A percentile compares a stretch with the other conserved stretches of the same genome.
Conservation (phyloP, 768 basidiomycete genomes). For the Boletus rubroflammeus region DNA sequence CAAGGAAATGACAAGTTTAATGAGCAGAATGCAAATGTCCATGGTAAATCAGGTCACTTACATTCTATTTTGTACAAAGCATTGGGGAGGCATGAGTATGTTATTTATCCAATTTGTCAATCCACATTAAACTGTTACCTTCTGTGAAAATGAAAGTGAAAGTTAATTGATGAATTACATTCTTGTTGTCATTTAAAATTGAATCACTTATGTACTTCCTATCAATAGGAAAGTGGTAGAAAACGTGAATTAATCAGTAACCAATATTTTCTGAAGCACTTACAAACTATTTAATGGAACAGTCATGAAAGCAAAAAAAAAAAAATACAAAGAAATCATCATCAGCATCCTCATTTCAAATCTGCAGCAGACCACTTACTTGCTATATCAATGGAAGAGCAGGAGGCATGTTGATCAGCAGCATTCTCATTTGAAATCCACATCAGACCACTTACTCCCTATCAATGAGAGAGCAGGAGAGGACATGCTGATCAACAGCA, state of each 20-base stretch:
- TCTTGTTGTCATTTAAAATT: background rate
- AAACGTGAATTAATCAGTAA: rapidly evolving
- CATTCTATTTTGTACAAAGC: background rate
- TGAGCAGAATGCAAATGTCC: too few species aligned
- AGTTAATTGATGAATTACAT: too few species aligned
- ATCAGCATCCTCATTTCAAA: too few species aligned
- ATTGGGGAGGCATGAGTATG: background rate
- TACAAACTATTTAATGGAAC: background rate
- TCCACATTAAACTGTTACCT: background rate
- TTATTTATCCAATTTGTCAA: background rate
- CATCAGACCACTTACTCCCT: too few species aligned
- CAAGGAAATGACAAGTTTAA: too few species aligned
- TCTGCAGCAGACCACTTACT: background rate
- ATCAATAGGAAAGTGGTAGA: background rate
- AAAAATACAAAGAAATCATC: background rate
- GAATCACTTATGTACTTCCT: background rate
- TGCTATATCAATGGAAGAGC: background rate
- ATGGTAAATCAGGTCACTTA: background rate
- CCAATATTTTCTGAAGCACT: background rate
- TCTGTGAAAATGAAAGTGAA: background rate
- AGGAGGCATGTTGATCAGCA: background rate
- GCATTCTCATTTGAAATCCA: too few species aligned
- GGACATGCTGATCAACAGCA: too few species aligned
- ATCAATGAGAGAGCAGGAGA: too few species aligned
- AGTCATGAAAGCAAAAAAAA: too few species aligned